Conservation (phyloP, 768 basidiomycete species). For the Plicaturopsis crispa region DNA sequence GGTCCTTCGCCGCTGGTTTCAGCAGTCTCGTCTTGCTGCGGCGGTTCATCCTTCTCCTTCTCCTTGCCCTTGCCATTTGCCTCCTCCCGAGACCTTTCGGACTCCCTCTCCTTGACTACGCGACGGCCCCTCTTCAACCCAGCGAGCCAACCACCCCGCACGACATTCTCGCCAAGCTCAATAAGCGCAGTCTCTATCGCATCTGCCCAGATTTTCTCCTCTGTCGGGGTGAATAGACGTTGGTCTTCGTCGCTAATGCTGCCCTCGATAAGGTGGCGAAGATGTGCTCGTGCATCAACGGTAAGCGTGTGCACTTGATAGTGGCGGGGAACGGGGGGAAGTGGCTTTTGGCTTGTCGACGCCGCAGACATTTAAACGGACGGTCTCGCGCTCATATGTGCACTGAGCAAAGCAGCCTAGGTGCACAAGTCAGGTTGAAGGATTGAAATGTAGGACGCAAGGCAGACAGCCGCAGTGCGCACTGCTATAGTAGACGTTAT, state of each 20-base stretch:
- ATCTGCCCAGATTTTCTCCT: conserved; percentile 33
- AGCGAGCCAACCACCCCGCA: conserved; percentile 37
- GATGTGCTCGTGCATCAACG: conserved; percentile 16
- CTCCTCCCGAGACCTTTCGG: conserved; percentile 8
- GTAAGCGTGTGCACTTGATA: conserved; percentile 12
- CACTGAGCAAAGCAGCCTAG: no score
- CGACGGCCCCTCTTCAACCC: conserved; percentile 27
- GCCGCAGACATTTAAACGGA: no score
- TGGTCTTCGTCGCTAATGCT: conserved; percentile 15
- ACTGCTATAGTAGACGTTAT: no score
- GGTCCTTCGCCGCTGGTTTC: background rate
- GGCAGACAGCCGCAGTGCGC: no score
- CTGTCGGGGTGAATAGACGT: conserved; percentile 6
- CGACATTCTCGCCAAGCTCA: conserved; percentile 32
- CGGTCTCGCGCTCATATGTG: no score
- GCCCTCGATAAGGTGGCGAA: conserved; percentile 15
- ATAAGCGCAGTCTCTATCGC: conserved; percentile 41
- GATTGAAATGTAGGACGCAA: no score
- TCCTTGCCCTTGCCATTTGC: conserved; percentile 7
- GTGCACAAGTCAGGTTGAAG: no score
- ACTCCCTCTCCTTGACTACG: conserved; percentile 14
- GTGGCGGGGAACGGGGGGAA: conserved; percentile 12
- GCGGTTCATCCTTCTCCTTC: conserved; percentile 9
- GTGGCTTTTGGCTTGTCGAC: conserved; percentile 15
- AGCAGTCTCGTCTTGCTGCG: conserved; percentile 9